Evolutionary conservation across 805 yeast species (phyloP).

Genomic region (Tetrapisispora pingtungensis): DNA sequence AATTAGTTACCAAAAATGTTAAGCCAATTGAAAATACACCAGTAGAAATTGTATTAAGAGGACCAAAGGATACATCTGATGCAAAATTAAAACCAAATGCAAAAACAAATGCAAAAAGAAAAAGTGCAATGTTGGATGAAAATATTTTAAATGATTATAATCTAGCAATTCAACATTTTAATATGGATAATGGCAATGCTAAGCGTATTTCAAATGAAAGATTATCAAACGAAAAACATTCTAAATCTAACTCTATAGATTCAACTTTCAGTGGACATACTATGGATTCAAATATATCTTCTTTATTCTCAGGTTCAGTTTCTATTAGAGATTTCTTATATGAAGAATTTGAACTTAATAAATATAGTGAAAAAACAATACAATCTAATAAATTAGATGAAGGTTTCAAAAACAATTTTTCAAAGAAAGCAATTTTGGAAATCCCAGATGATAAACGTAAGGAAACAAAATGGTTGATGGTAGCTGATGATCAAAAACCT

Average conservation of each 20-base stretch:
- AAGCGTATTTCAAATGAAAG: neutral
- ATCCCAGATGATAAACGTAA: slow-evolving; percentile 1
- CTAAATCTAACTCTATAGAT: neutral
- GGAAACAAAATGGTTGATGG: neutral
- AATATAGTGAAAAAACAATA: slow-evolving; percentile 1
- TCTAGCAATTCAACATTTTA: slow-evolving; percentile 12
- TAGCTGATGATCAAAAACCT: neutral
- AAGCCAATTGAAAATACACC: no score
- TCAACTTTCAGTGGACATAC: slow-evolving; percentile 1
- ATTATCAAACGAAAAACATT: neutral
- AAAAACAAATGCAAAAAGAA: slow-evolving; percentile 11
- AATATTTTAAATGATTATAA: slow-evolving; percentile 21
- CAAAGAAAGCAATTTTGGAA: neutral
- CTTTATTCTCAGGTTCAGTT: slow-evolving; percentile 12
- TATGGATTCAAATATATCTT: slow-evolving; percentile 9
- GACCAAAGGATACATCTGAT: no score
- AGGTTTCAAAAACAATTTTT: neutral
- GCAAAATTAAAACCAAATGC: neutral
- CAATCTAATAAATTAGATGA: neutral
- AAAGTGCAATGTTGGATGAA: slow-evolving; percentile 22
- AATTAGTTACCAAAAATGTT: neutral
- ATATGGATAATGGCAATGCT: neutral
- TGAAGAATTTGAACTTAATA: slow-evolving; percentile 16
- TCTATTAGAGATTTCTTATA: slow-evolving; percentile 20
- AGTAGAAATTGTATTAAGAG: no score